These are phyloP conservation scores for Fraxinus angustifolia DNA, from an alignment of 305 asterid genomes.

Conservation along the genomic window DNA sequence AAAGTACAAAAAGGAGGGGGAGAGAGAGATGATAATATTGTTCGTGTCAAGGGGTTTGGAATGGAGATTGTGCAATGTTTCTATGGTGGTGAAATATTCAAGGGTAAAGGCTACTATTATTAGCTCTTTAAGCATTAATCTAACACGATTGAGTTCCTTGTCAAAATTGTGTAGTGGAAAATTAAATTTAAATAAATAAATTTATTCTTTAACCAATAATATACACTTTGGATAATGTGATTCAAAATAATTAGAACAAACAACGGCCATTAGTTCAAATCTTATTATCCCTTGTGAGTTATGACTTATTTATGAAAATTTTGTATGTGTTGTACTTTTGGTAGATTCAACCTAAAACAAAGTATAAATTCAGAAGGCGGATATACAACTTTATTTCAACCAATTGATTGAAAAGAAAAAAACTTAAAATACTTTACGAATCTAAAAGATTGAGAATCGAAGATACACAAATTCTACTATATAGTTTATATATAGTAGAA, in stretches of 20 bases:
- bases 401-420: not conserved
- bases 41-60: not conserved
- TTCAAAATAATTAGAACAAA: not conserved
- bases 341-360: not conserved
- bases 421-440: not conserved
- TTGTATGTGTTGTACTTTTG: not conserved
- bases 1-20: not conserved
- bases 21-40: not conserved
- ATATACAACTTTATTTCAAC: not conserved
- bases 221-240: not conserved
- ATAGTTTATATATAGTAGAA: too few species aligned
- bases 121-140: not conserved
- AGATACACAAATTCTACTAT: too few species aligned
- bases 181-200: not conserved
- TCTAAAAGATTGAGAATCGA: not conserved
- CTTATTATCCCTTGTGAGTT: not conserved
- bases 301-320: not conserved
- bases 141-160: not conserved
- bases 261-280: not conserved
- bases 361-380: not conserved
- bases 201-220: not conserved
- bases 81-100: not conserved
- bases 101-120: not conserved
- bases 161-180: not conserved
- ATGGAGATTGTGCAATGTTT: not conserved